Evolutionary conservation across 495 filamentous ascomycete genomes (phyloP), one percentile per base, ranked within the genome.

Genomic region (Podospora pseudoanserina): DNA sequence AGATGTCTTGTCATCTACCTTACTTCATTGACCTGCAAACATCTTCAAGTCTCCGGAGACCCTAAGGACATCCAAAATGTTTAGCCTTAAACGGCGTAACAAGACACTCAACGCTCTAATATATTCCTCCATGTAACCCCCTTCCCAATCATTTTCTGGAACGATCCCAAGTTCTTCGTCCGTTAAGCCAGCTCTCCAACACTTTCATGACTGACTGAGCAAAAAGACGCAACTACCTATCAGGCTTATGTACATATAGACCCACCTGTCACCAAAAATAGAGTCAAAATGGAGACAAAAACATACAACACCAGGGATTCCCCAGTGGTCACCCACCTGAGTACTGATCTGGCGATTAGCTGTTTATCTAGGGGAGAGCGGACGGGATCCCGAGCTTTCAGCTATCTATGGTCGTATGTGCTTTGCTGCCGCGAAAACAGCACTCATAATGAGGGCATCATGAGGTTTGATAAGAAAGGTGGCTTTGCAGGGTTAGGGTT

Each of bases 311-410:
- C 39, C 39, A 49, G 39, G 39, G 39, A 49, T 49, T 49, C 39
- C 39, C 39, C 39, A 49, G 39, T 49, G 39, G 39, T 49, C 39
- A 49, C 39, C 39, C 39, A 49, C 39, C 39, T 49, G 39, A 49
- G 39, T 49, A 49, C 39, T 49, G 39, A 49, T 49, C 39, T 49
- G 39, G 39, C 15, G 39, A 49, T 49, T 16, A 69, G 67, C 67
- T 65, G 75, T 73, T 80, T 79, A 72, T 78, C 78, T 79, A 81
- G 76, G 79, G 79, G 79, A 80, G 81, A 83, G 79, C 81, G 80
- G 80, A 84, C 81, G 80, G 82, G 80, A 81, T 80, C 76, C 80
- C 80, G 80, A 79, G 68, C 77, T 77, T 70, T 82, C 82, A 71
- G 73, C 32, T 74, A 72, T 72, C 65, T 82, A 74, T 82, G 80